Evolutionary conservation across 2,329 filamentous ascomycete genomes (phyloP).

Genomic region (Fusarium caatingaense): DNA sequence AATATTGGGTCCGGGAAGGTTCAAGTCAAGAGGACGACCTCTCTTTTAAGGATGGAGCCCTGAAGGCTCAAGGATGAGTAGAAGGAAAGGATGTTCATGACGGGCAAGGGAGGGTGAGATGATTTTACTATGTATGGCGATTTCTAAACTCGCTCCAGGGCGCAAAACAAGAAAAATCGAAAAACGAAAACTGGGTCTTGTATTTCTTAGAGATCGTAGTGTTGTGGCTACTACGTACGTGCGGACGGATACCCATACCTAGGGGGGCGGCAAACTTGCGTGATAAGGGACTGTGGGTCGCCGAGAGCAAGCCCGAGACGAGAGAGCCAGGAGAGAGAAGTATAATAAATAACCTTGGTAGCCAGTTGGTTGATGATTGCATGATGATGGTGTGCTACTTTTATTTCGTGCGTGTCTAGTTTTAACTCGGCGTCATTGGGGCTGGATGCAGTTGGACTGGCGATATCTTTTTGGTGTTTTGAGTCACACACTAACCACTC

Average conservation of each 20-base stretch:
- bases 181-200: constrained; percentile 45
- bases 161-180: constrained; percentile 38
- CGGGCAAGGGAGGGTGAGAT: constrained; percentile 26
- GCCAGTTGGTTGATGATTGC: constrained; percentile 7
- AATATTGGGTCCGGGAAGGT: constrained; percentile 15
- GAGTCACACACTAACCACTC: not conserved
- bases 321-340: constrained; percentile 20
- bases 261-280: constrained; percentile 30
- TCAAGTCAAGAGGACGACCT: not conserved
- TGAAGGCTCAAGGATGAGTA: constrained; percentile 27
- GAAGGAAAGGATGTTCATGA: constrained; percentile 36
- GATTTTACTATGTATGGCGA: constrained; percentile 15
- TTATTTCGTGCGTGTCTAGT: not conserved
- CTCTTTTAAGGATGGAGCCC: constrained; percentile 23
- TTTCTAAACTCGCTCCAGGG: constrained; percentile 40
- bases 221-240: constrained; percentile 14
- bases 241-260: not conserved
- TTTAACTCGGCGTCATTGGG: constrained; percentile 13
- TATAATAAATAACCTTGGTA: constrained; percentile 4
- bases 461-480: constrained; percentile 37
- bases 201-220: constrained; percentile 1
- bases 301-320: constrained; percentile 48
- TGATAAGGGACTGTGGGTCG: constrained; percentile 49
- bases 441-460: constrained; percentile 10
- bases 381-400: constrained; percentile 34